These are phyloP conservation scores for Vigna trinervia DNA, from an alignment of 306 rosid species.

Conservation along the genomic window DNA sequence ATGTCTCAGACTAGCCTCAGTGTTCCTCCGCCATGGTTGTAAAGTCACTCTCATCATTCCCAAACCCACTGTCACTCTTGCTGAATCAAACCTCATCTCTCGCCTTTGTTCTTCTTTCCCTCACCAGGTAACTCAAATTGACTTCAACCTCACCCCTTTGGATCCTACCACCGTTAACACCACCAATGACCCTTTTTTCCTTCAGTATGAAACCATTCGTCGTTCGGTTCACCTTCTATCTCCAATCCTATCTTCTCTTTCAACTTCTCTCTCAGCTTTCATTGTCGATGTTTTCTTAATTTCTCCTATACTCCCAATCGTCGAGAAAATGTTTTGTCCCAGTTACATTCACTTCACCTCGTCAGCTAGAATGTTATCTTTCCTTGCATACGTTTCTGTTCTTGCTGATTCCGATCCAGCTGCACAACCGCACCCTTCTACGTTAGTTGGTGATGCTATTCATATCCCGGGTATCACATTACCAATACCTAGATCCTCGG, in stretches of 20 bases:
- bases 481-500: background rate
- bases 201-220: constrained; percentile 14
- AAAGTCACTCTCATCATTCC: constrained; percentile 53
- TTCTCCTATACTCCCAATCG: background rate
- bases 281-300: background rate
- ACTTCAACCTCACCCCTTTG: background rate
- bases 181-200: constrained; percentile 56
- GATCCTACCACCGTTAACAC: constrained; percentile 33
- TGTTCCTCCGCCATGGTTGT: constrained; percentile 43
- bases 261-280: background rate
- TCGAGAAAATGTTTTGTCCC: constrained; percentile 5
- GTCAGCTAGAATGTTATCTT: constrained; percentile 46
- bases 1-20: constrained; percentile 42
- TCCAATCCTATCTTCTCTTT: constrained; percentile 1
- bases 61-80: constrained; percentile 49
- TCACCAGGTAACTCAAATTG: constrained; percentile 4
- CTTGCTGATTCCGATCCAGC: background rate
- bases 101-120: constrained; percentile 56
- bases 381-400: constrained; percentile 45
- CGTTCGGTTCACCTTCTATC: background rate
- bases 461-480: constrained; percentile 42
- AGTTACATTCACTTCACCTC: constrained; percentile 45
- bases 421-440: background rate
- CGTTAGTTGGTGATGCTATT: constrained; percentile 6
- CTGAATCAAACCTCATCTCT: constrained; percentile 53